Evolutionary conservation across 192 early-diverging fungal species (phyloP).

Genomic region (Ramicandelaber brevisporus): DNA sequence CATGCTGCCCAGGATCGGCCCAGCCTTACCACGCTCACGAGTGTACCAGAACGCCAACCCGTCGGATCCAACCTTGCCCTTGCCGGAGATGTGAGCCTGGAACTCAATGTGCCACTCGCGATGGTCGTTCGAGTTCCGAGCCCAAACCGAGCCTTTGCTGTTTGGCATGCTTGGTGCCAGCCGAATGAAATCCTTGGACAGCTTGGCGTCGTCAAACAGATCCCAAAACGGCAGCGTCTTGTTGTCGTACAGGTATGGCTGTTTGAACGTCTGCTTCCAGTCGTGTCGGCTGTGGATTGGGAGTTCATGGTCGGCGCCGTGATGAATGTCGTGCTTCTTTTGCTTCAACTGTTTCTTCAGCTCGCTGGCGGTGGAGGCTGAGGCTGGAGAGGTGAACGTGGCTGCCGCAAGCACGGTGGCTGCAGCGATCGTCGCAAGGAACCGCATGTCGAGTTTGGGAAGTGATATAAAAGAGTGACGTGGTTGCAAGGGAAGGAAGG

Average conservation of each 20-base stretch:
- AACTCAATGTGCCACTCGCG: constrained; percentile 48
- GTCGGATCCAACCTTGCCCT: constrained; percentile 29
- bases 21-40: constrained; percentile 17
- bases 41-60: constrained; percentile 72
- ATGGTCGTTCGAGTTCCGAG: constrained; percentile 23
- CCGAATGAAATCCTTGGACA: constrained; percentile 21
- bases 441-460: no score
- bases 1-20: constrained; percentile 32
- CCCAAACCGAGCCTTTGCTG: constrained; percentile 30
- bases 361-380: no score
- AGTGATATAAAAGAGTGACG: no score
- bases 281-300: constrained; percentile 22
- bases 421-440: no score
- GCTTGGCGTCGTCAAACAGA: constrained; percentile 5
- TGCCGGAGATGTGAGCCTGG: constrained; percentile 27
- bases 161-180: constrained; percentile 32
- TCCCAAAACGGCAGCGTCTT: constrained; percentile 22
- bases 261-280: constrained; percentile 33
- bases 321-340: no score
- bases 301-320: no score
- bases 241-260: constrained; percentile 21
- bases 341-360: no score
- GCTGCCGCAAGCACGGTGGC: no score
- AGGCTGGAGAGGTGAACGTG: no score
- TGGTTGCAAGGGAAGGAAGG: no score